These are phyloP conservation scores for Macrocystidia cucumis DNA, from an alignment of 1,284 basidiomycete species.

Conservation along the genomic window DNA sequence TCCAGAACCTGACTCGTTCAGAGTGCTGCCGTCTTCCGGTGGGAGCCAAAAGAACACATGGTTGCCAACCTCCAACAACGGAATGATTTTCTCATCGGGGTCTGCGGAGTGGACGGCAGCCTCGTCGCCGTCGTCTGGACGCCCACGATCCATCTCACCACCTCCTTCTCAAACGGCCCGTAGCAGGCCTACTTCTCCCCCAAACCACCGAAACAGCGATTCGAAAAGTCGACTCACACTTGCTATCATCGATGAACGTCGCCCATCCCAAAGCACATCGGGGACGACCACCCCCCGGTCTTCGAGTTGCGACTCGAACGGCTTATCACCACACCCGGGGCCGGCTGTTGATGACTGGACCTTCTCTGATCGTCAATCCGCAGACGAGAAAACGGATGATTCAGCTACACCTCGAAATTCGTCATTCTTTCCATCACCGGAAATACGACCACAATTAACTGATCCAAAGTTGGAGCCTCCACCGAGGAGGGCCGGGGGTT, in stretches of 20 bases:
- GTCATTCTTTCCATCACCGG: constrained; percentile 23
- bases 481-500: too few species aligned
- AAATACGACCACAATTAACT: constrained; percentile 16
- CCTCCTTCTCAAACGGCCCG: constrained; percentile 35
- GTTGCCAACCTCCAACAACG: constrained; percentile 27
- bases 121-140: constrained; percentile 33
- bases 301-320: constrained; percentile 7
- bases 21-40: constrained; percentile 21
- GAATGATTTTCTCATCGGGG: constrained; percentile 30
- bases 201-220: constrained; percentile 46
- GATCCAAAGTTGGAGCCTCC: constrained; percentile 17
- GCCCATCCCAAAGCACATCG: constrained; percentile 23
- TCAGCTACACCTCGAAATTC: constrained; percentile 43
- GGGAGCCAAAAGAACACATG: constrained; percentile 25
- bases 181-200: constrained; percentile 35
- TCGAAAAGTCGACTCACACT: constrained; percentile 63
- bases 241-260: constrained; percentile 54
- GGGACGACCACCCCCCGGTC: constrained; percentile 10
- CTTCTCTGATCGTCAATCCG: constrained; percentile 33
- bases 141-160: constrained; percentile 39
- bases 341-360: constrained; percentile 25
- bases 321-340: constrained; percentile 8
- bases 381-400: constrained; percentile 25
- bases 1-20: constrained; percentile 28
- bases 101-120: constrained; percentile 45